phyloP scores from a whole-genome alignment of 768 basidiomycete genomes.

The Phaeotremella skinneri region DNA sequence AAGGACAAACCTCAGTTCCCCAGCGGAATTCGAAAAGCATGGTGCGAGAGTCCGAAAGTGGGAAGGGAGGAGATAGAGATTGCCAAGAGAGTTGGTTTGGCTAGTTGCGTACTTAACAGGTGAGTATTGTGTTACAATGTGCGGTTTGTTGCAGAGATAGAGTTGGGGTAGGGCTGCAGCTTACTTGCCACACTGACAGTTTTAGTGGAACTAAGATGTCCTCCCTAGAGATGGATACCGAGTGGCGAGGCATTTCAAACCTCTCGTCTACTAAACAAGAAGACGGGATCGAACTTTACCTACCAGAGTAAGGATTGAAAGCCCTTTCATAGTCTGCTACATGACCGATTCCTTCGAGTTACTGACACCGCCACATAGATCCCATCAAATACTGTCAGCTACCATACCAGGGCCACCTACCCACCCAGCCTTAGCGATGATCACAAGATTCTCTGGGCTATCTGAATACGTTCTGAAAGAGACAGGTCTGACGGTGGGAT shows the following conservation, averaged over 20 bases:
- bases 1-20: constrained; percentile 28
- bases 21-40: constrained; percentile 23
- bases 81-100: constrained; percentile 25
- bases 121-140: constrained; percentile 5
- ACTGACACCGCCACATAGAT: constrained; percentile 17
- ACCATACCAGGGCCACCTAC: constrained; percentile 2
- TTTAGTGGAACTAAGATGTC: constrained; percentile 24
- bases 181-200: constrained; percentile 18
- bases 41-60: constrained; percentile 3
- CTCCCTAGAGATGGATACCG: constrained; percentile 28
- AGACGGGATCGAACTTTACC: constrained; percentile 24
- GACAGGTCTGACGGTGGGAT: constrained; percentile 35
- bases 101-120: constrained; percentile 36
- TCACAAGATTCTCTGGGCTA: constrained; percentile 22
- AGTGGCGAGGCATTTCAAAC: constrained; percentile 16
- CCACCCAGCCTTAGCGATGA: constrained; percentile 26
- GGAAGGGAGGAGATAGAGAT: constrained; percentile 6
- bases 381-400: constrained; percentile 28
- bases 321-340: neutral
- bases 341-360: no score
- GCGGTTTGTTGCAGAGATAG: constrained; percentile 4
- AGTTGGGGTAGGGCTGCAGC: no score
- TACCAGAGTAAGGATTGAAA: constrained; percentile 34
- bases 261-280: neutral
- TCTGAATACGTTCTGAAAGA: constrained; percentile 31